Conservation (phyloP, 176 grass and related monocot species). For the Dactylis glomerata region DNA sequence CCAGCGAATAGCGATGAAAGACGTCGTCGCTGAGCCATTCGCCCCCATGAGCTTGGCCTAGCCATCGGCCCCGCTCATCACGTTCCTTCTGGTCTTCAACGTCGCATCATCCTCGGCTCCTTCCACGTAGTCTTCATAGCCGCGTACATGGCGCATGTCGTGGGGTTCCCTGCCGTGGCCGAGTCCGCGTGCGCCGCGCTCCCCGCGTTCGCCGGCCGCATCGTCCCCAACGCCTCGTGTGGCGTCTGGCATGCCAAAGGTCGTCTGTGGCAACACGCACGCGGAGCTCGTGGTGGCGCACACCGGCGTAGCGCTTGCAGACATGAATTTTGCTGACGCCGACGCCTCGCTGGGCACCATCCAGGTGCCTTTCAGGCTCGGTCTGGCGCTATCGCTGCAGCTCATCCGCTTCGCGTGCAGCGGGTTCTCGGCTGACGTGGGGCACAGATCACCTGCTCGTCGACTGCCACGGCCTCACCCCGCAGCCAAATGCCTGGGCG, state of each 20-base stretch:
- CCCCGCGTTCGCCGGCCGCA: slow-evolving; percentile 38
- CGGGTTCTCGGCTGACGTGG: slow-evolving; percentile 69
- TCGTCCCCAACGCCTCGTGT: neutral
- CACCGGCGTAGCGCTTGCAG: slow-evolving; percentile 17
- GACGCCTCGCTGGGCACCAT: slow-evolving; percentile 32
- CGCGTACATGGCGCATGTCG: slow-evolving; percentile 10
- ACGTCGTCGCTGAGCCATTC: too few species aligned
- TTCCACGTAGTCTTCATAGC: slow-evolving; percentile 45
- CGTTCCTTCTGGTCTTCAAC: slow-evolving; percentile 48
- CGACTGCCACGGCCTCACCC: slow-evolving; percentile 62
- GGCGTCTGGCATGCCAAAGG: slow-evolving; percentile 24
- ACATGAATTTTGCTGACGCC: slow-evolving; percentile 49
- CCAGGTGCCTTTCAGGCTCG: slow-evolving; percentile 36
- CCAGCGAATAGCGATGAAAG: too few species aligned
- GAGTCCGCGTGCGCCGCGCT: slow-evolving; percentile 7
- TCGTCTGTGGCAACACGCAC: slow-evolving; percentile 51
- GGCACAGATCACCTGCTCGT: slow-evolving; percentile 58
- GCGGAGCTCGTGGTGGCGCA: slow-evolving; percentile 61
- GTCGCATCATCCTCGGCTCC: slow-evolving; percentile 45
- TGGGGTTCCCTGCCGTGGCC: slow-evolving; percentile 22
- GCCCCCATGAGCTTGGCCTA: too few species aligned
- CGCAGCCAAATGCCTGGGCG: slow-evolving; percentile 46
- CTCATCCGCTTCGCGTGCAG: slow-evolving; percentile 60
- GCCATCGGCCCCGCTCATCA: too few species aligned
- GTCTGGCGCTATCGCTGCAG: slow-evolving; percentile 63